Percentiles rank a stretch among this genome's conserved stretches.
Evolutionary conservation across 441 rosid species (phyloP).

Genomic region (Viola pubescens): DNA sequence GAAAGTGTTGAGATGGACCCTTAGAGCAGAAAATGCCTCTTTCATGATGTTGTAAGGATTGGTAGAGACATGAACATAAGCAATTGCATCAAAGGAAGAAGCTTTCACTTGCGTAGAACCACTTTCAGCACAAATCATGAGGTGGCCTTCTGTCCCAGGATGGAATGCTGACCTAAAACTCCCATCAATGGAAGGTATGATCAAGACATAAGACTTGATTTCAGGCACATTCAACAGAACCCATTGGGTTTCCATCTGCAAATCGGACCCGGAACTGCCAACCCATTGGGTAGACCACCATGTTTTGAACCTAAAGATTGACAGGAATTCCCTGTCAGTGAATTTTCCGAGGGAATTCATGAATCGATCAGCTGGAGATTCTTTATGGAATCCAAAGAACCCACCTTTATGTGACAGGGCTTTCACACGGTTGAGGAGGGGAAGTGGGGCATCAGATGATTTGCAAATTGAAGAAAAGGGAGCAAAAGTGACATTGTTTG

Average conservation of each 20-base stretch:
- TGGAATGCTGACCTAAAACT: slow-evolving; percentile 53
- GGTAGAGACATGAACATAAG: slow-evolving; percentile 55
- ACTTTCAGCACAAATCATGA: slow-evolving; percentile 56
- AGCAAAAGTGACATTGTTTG: slow-evolving; percentile 43
- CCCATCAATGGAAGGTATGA: slow-evolving; percentile 57
- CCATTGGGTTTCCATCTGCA: slow-evolving; percentile 76
- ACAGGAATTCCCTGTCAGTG: slow-evolving; percentile 40
- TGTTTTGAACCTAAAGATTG: slow-evolving; percentile 66
- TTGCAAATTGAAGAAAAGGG: slow-evolving; percentile 36
- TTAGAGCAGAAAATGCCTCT: slow-evolving; percentile 51
- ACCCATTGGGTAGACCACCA: slow-evolving; percentile 90
- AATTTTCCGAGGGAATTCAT: slow-evolving; percentile 56
- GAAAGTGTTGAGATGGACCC: slow-evolving; percentile 62
- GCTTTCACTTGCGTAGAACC: slow-evolving; percentile 44
- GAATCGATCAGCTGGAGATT: slow-evolving; percentile 29
- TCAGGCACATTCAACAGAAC: slow-evolving; percentile 55
- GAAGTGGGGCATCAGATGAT: slow-evolving; percentile 40
- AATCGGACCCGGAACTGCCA: slow-evolving; percentile 64
- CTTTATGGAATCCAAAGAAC: slow-evolving; percentile 48
- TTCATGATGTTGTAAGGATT: slow-evolving; percentile 61
- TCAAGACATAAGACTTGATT: slow-evolving; percentile 41
- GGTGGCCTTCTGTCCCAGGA: slow-evolving; percentile 57
- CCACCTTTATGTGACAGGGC: slow-evolving; percentile 48
- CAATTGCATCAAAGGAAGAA: slow-evolving; percentile 42
- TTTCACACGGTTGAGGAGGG: slow-evolving; percentile 35